Percentiles rank a stretch among this genome's conserved stretches.
These are phyloP conservation scores for Epithemia pelagica DNA, from an alignment of 108 stramenopile genomes.

Conservation along the genomic window DNA sequence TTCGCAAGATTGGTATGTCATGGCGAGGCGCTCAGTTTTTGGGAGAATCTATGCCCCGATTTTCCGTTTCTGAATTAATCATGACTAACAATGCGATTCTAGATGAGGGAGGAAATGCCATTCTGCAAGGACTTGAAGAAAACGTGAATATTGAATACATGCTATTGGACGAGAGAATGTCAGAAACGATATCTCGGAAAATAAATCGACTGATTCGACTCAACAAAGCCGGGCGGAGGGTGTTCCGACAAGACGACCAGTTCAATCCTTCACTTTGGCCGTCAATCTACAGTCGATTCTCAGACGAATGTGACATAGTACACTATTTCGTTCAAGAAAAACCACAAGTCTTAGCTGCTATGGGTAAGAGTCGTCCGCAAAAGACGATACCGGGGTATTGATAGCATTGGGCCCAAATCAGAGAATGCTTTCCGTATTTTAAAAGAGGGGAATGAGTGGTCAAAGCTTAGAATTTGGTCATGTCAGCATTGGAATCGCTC, in stretches of 20 bases:
- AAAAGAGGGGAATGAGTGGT: no score
- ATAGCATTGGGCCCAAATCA: no score
- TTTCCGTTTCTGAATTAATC: conserved; percentile 12
- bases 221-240: conserved; percentile 20
- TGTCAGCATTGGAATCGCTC: no score
- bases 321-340: conserved; percentile 14
- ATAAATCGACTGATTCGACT: conserved; percentile 21
- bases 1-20: conserved; percentile 11
- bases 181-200: background rate
- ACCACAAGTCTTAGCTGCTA: conserved; percentile 4
- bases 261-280: conserved; percentile 14
- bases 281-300: background rate
- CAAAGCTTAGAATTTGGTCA: no score
- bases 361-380: background rate
- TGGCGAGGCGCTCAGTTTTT: conserved; percentile 9
- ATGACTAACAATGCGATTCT: conserved; percentile 13
- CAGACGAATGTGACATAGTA: conserved; percentile 1
- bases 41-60: conserved; percentile 4
- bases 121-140: conserved; percentile 10
- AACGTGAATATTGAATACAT: conserved; percentile 24
- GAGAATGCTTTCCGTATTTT: no score
- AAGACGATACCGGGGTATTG: background rate
- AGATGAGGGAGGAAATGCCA: background rate
- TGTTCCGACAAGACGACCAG: conserved; percentile 12
- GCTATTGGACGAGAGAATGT: conserved; percentile 1